Base-by-base conservation (phyloP, 2,329 filamentous ascomycete genomes). In the Trichoderma brevicompactum region DNA sequence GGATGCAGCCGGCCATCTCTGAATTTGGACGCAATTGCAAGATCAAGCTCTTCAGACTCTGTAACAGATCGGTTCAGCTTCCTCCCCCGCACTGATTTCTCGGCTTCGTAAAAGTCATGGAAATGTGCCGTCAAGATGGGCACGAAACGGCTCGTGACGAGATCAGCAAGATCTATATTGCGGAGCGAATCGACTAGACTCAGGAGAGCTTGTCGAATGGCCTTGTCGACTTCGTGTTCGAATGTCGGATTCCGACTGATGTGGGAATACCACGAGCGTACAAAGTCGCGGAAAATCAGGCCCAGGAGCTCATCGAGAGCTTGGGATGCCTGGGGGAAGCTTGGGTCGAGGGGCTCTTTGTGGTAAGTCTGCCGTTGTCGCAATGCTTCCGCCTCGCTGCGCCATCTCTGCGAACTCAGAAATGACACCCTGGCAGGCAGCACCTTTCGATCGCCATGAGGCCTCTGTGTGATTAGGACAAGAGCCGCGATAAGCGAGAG, bases 11-110 rank as follows among this genome's bases (percentile, higher is more conserved):
- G 92, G 32, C 94, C 94, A 75, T 96, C 90, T 63, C 86, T 89
- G 77, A 95, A 99, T 78, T 96, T 97, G 46, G 87, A 89, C n/a
- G 95, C 95, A 77, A 99, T 96, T 1, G 95, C 95, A 70, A 96
- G 82, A 76, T 98, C 94, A 72, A 99, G 82, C 82, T 99, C 95
- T 74, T 97, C 94, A 0, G 94, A 96, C 79, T 99, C 95, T 2
- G 96, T 98, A 64, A 99, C 89, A 69, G 90, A 93, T 60, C 92
- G 88, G 71, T 93, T 95, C 65, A 98, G 81, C 77, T 96, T 92
- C 75, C 89, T 91, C 12, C 96, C 96, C 62, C 94, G 87, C 10
- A 99, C 92, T 8, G 88, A 85, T 65, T 90, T 87, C 79, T 99
- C 95, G 0, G 95, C 95, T 69, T 95, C 89, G 76, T 94, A 92